Percentiles rank a stretch among this genome's conserved stretches.
These are phyloP conservation scores for Anthracocystis panici-leucophaei DNA, from an alignment of 1,284 basidiomycete species.

Conservation along the genomic window DNA sequence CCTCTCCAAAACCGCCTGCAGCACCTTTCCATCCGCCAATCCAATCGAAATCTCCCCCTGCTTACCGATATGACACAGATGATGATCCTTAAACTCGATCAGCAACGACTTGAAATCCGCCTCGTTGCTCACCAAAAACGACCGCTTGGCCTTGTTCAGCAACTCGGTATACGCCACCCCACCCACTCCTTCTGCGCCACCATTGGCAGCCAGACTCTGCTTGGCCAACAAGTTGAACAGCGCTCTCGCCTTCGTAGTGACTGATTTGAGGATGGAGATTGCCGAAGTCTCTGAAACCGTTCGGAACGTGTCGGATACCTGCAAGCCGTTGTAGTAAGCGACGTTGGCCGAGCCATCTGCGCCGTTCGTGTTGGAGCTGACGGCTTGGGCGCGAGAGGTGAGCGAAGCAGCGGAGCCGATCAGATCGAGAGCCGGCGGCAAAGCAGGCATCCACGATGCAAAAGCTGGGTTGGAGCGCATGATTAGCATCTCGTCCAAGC, in stretches of 20 bases:
- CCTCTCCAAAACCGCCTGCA: conserved; percentile 30
- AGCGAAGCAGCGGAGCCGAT: conserved; percentile 26
- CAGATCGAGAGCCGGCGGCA: conserved; percentile 38
- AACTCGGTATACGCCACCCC: conserved; percentile 45
- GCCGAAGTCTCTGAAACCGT: conserved; percentile 47
- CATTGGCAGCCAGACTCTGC: conserved; percentile 8
- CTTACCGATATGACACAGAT: conserved; percentile 37
- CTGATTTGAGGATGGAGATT: conserved; percentile 57
- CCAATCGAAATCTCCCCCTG: conserved; percentile 36
- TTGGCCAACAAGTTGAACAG: conserved; percentile 55
- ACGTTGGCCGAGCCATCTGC: conserved; percentile 1
- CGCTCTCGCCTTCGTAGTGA: conserved; percentile 53
- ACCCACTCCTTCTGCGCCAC: neutral
- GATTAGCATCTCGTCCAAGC: conserved; percentile 51
- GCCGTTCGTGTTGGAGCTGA: neutral
- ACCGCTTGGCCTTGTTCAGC: conserved; percentile 43
- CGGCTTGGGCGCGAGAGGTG: neutral
- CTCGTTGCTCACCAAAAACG: conserved; percentile 53
- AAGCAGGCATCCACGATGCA: conserved; percentile 36
- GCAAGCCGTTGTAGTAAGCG: conserved; percentile 37
- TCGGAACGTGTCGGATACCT: conserved; percentile 31
- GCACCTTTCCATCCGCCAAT: conserved; percentile 16
- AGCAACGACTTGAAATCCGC: conserved; percentile 48
- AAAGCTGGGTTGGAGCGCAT: conserved; percentile 51
- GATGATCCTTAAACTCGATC: conserved; percentile 60